Percentiles rank a stretch among this genome's conserved stretches.
phyloP scores from a whole-genome alignment of 2,329 filamentous ascomycete genomes.

The Cladosporium sp. region DNA sequence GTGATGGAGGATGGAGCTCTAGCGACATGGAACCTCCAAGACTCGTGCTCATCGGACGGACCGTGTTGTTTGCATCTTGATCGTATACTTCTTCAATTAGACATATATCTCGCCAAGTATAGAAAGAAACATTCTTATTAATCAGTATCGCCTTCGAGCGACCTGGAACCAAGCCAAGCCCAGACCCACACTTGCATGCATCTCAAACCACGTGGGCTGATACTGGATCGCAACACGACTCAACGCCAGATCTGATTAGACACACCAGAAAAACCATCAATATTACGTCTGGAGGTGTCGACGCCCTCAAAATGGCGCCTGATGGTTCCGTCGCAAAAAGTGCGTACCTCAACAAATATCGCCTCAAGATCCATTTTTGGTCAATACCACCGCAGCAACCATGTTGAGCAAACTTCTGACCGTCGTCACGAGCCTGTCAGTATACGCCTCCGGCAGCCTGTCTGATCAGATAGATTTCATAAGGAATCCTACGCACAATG shows the following conservation, averaged over 20 bases:
- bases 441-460: not conserved
- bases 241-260: not conserved
- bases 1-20: not conserved
- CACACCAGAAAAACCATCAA: not conserved
- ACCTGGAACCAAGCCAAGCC: not conserved
- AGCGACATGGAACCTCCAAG: not conserved
- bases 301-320: not conserved
- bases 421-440: conserved; percentile 1
- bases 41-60: not conserved
- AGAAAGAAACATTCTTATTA: not conserved
- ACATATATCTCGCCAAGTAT: too few species aligned
- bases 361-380: not conserved
- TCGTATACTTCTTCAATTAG: not conserved
- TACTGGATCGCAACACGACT: not conserved
- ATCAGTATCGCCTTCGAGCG: not conserved
- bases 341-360: not conserved
- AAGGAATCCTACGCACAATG: conserved; percentile 10
- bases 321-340: not conserved
- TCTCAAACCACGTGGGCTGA: conserved; percentile 1
- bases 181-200: not conserved
- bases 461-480: conserved; percentile 11
- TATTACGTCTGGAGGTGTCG: not conserved
- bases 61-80: not conserved
- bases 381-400: not conserved
- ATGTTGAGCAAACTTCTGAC: conserved; percentile 12